Evolutionary conservation across 495 filamentous ascomycete genomes (phyloP).

Genomic region (Sordaria brevicollis): DNA sequence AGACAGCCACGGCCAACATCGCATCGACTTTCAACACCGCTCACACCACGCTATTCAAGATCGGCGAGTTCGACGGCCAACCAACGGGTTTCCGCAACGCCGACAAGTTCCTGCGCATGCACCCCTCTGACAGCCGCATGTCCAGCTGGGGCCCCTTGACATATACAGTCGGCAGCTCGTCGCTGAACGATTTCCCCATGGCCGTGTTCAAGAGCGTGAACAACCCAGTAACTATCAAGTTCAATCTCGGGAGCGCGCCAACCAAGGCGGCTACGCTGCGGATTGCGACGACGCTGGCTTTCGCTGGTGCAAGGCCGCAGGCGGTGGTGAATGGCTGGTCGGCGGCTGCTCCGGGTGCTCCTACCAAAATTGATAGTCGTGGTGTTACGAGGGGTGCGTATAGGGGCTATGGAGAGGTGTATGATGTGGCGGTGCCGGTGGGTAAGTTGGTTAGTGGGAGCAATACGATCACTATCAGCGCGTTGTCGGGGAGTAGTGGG

Average conservation of each 20-base stretch:
- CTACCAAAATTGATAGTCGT: conserved; percentile 52
- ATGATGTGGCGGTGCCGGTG: conserved; percentile 43
- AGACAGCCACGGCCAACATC: conserved; percentile 43
- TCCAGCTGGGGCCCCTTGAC: conserved; percentile 45
- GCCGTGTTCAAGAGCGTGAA: conserved; percentile 53
- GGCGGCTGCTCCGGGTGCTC: conserved; percentile 38
- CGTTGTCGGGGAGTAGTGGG: conserved; percentile 48
- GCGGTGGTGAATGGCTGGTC: conserved; percentile 42
- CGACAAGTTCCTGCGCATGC: conserved; percentile 55
- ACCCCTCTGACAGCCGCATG: conserved; percentile 55
- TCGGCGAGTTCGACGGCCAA: conserved; percentile 53
- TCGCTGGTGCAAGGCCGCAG: conserved; percentile 42
- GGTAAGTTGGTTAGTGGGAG: conserved; percentile 45
- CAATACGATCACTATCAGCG: conserved; percentile 55
- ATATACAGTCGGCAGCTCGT: conserved; percentile 47
- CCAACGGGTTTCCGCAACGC: conserved; percentile 58
- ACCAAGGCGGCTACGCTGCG: conserved; percentile 45
- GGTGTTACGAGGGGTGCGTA: conserved; percentile 58
- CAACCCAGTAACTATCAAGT: conserved; percentile 50
- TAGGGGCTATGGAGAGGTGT: conserved; percentile 50
- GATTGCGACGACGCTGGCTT: conserved; percentile 54
- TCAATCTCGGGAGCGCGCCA: conserved; percentile 40
- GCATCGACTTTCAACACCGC: conserved; percentile 29
- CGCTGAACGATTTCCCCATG: conserved; percentile 50
- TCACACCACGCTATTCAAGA: conserved; percentile 48